Conservation (phyloP, 2,329 filamentous ascomycete genomes). For the Diaporthe aspalathi region DNA sequence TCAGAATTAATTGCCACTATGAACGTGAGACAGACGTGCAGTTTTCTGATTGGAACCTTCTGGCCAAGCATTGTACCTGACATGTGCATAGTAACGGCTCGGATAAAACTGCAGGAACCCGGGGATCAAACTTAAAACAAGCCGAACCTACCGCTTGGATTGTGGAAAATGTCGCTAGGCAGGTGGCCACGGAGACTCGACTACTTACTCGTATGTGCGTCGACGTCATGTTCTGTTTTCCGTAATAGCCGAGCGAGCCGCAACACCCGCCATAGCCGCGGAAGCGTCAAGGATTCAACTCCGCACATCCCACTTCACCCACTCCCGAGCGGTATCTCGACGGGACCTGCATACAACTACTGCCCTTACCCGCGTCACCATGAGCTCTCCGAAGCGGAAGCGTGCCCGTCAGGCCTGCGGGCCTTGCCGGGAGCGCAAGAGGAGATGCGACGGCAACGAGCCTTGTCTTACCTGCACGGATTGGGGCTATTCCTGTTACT, state of each 20-base stretch:
- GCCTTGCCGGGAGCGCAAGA: conserved; percentile 65
- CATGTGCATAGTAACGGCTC: too few species aligned
- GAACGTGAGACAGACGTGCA: too few species aligned
- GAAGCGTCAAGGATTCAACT: not conserved
- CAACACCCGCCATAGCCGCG: not conserved
- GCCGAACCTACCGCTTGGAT: not conserved
- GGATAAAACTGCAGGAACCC: too few species aligned
- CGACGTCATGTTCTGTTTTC: not conserved
- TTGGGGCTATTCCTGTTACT: conserved; percentile 65
- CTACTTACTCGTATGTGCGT: not conserved
- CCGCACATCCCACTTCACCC: conserved; percentile 13
- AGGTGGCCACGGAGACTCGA: not conserved
- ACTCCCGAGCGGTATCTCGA: not conserved
- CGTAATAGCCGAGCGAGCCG: conserved; percentile 17
- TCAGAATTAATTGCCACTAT: too few species aligned
- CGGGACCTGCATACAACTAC: not conserved
- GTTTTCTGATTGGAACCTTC: too few species aligned
- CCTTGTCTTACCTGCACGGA: conserved; percentile 65
- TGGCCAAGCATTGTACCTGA: too few species aligned
- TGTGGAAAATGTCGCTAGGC: too few species aligned
- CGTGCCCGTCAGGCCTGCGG: conserved; percentile 60
- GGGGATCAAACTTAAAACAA: not conserved
- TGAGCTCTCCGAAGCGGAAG: conserved; percentile 44
- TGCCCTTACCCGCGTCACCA: not conserved
- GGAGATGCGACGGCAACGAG: conserved; percentile 64